phyloP scores from a whole-genome alignment of 2,329 filamentous ascomycete genomes.

The Cercospora sesami region DNA sequence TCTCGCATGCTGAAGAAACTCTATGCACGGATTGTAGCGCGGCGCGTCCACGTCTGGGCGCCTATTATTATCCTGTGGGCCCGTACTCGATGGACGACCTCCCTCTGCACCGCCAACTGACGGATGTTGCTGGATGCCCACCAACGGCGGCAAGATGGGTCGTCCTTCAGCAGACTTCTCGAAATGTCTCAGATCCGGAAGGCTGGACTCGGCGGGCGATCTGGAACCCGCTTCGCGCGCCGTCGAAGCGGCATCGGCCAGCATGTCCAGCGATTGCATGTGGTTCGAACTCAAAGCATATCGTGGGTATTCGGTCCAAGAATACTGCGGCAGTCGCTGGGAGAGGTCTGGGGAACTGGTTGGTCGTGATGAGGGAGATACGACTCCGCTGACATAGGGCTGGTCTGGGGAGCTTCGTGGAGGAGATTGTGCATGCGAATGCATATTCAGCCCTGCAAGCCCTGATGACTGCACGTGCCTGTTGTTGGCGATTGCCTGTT shows the following conservation, averaged over 20 bases:
- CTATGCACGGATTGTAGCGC: slow-evolving; percentile 4
- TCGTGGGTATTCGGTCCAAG: slow-evolving; percentile 25
- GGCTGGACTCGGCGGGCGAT: background rate
- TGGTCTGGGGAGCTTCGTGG: background rate
- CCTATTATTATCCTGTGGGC: background rate
- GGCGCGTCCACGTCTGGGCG: background rate
- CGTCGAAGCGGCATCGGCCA: slow-evolving; percentile 9
- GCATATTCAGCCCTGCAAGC: background rate
- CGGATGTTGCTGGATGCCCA: background rate
- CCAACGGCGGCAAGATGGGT: slow-evolving; percentile 2
- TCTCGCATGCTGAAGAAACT: slow-evolving; percentile 4
- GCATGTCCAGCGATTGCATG: slow-evolving; percentile 12
- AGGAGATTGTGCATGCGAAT: background rate
- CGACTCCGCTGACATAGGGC: background rate
- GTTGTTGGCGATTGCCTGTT: background rate
- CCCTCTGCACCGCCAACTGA: background rate
- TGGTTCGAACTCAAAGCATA: slow-evolving; percentile 17
- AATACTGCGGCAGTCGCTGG: slow-evolving; percentile 19
- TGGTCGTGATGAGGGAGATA: background rate
- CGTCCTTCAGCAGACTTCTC: slow-evolving; percentile 1
- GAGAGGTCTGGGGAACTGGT: background rate
- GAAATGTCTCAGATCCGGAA: slow-evolving; percentile 4
- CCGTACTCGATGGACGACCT: background rate
- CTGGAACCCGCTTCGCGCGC: background rate
- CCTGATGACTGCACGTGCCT: background rate